Evolutionary conservation across 768 basidiomycete species (phyloP), one percentile per base, ranked within the genome.

Genomic region (Trametes elegans): DNA sequence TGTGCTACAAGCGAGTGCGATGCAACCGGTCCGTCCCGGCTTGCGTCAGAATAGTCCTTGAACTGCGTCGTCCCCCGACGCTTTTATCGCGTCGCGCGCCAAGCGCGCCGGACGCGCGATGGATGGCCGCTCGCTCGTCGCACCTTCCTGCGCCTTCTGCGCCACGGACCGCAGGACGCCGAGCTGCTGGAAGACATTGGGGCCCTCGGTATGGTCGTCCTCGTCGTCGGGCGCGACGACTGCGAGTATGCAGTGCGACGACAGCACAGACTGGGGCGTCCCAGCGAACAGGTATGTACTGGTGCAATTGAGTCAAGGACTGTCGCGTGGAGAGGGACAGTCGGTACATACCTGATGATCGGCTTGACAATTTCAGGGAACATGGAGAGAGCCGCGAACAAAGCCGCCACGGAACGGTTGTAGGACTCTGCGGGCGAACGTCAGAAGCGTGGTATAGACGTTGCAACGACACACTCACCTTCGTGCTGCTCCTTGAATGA

Each of bases 41-140:
- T 51, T 52, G n/a, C n/a, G n/a, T n/a, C 35, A 60, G 59, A 63
- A 60, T 8, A 58, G 18, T 34, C 59, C 62, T 32, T 60, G 56
- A 16, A 63, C 42, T 14, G 49, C 50, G 18, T 60, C 62, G 26
- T 63, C 62, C 21, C 53, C 58, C 9, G 44, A 47, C 35, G 51
- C 42, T 47, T 65, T 69, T 26, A 95, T 65, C 21, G 87, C 53
- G 46, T 96, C 93, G 57, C 85, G 78, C 2, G 93, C 87, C 65
- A 95, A 92, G 39, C 93, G 75, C 7, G 91, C 88, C 0, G 91
- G 92, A 41, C 92, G 76, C 9, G 89, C 78, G 38, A 95, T 82
- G 18, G 79, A 76, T 2, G 89, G 83, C 31, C 80, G 80, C 38
- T 93, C 90, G 57, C 78, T 84, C 3, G 77, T 82, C 1, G 81